Evolutionary conservation across 805 yeast genomes (phyloP), one percentile per base, ranked within the genome.

Genomic region (Scheffersomyces spartinae): DNA sequence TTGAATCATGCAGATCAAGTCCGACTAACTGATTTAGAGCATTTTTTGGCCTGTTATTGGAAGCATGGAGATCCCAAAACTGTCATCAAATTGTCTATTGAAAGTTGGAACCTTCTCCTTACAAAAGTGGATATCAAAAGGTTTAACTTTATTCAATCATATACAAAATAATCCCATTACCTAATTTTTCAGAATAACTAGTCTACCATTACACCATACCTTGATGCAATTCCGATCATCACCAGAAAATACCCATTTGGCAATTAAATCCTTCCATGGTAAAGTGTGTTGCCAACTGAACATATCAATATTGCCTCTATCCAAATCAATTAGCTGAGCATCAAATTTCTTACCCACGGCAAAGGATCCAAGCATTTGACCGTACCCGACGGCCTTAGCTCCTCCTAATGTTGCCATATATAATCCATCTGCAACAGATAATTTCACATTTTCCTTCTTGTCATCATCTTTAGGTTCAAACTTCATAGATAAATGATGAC

Each of bases 231-330:
- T 91, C 43, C 97, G 67, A 48, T 91, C 96, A 52, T 91, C 98
- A 11, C 97, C 97, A 31, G 73, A 69, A 48, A 84, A 91, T 6
- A 88, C 57, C 98, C 98, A 91, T 49, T 84, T 85, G 32, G 81
- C 81, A 3, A 85, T 47, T 27, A 82, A 42, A 42, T 78, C 71
- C 15, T 13, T 15, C 11, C 24, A 21, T 49, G 49, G 4, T 35
- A 28, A 1, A 77, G 73, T n/a, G n/a, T 52, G 34, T 42, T 79
- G 86, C 78, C 85, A 80, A 3, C 63, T 68, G 44, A 84, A 86
- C 2, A 81, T 55, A 42, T 86, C 95, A 15, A 85, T 64, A 10
- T 52, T 66, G 0, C 33, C 26, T n/a, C 61, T 34, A 23, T 52
- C 52, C 23, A 86, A 49, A 39, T 82, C 83, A 25, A 88, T 65